These are phyloP conservation scores for Aspergillus sp. DNA, from an alignment of 2,329 filamentous ascomycete genomes.

Conservation along the genomic window DNA sequence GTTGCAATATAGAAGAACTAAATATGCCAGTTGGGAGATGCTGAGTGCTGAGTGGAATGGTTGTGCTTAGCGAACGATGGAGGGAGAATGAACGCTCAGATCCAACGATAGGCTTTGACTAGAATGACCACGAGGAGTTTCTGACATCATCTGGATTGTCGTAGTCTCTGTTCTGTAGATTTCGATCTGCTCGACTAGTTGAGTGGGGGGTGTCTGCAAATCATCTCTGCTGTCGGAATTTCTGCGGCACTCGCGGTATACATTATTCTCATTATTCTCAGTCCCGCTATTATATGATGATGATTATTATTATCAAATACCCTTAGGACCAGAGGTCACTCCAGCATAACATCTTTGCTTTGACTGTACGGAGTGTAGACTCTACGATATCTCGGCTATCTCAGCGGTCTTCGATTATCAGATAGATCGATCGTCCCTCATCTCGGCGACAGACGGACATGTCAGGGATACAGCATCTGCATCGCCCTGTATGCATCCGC, in stretches of 20 bases:
- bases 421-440: too few species aligned
- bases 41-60: too few species aligned
- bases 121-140: neutral
- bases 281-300: too few species aligned
- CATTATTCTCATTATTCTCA: too few species aligned
- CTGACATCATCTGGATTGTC: neutral
- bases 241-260: conserved; percentile 9
- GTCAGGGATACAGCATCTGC: too few species aligned
- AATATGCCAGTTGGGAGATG: neutral
- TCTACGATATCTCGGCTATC: neutral
- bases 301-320: too few species aligned
- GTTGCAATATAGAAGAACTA: neutral
- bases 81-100: neutral
- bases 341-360: too few species aligned
- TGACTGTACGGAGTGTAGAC: too few species aligned
- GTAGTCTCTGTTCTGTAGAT: neutral
- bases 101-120: neutral
- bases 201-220: neutral
- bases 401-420: neutral
- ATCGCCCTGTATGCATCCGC: too few species aligned
- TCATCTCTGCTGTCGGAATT: conserved; percentile 3
- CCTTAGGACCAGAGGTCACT: too few species aligned
- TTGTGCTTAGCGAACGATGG: too few species aligned
- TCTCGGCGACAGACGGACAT: too few species aligned
- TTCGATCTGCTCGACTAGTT: neutral